phyloP scores from a whole-genome alignment of 2,329 filamentous ascomycete genomes.

The Pseudocercospora vitis region DNA sequence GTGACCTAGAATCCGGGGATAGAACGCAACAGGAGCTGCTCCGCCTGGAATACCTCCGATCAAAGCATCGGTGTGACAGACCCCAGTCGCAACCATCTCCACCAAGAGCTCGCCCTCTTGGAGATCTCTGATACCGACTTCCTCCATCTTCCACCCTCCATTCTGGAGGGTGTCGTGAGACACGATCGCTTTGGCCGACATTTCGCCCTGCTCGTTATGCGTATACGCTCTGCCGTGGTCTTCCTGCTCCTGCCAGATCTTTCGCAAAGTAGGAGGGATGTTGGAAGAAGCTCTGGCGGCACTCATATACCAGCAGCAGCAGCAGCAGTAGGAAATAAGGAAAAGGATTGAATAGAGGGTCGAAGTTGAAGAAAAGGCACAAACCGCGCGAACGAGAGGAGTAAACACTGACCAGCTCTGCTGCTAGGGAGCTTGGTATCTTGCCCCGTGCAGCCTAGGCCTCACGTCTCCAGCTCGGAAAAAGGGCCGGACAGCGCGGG shows the following conservation, averaged over 20 bases:
- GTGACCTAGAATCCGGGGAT: constrained; percentile 54
- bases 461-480: constrained; percentile 8
- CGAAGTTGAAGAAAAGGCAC: constrained; percentile 12
- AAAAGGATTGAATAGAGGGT: too few relatives aligned
- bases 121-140: constrained; percentile 40
- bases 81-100: constrained; percentile 54
- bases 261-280: constrained; percentile 30
- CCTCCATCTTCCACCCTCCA: constrained; percentile 44
- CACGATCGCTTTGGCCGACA: constrained; percentile 42
- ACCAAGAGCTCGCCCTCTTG: constrained; percentile 53
- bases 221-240: constrained; percentile 14
- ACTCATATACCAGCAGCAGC: constrained; percentile 17
- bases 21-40: constrained; percentile 41
- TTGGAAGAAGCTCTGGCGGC: constrained; percentile 30
- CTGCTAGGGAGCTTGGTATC: neutral
- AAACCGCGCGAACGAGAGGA: neutral
- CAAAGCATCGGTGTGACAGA: constrained; percentile 57
- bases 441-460: constrained; percentile 2
- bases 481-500: too few relatives aligned
- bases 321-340: too few relatives aligned
- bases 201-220: constrained; percentile 16
- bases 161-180: constrained; percentile 40
- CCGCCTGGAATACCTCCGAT: constrained; percentile 44
- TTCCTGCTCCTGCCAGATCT: constrained; percentile 32
- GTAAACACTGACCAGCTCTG: neutral